These are phyloP conservation scores for Calendula officinalis DNA, from an alignment of 129 eudicot species.

Conservation along the genomic window DNA sequence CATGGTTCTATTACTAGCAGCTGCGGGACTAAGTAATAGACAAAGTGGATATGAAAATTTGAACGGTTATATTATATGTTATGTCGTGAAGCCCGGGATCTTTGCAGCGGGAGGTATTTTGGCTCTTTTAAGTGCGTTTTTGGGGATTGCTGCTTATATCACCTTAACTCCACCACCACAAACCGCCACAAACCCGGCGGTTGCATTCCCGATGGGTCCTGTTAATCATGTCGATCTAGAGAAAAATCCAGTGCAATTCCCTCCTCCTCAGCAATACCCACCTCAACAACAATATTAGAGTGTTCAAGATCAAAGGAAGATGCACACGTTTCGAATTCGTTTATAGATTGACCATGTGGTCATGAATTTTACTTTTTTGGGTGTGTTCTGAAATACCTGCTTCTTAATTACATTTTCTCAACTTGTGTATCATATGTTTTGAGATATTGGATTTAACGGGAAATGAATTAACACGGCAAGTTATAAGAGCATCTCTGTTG, in stretches of 20 bases:
- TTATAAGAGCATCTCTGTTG: too few relatives aligned
- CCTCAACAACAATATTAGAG: conserved; percentile 3
- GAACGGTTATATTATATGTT: conserved; percentile 24
- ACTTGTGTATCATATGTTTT: not conserved
- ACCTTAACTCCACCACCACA: conserved; percentile 10
- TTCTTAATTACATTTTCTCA: not conserved
- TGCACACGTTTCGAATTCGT: not conserved
- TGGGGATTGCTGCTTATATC: conserved; percentile 28
- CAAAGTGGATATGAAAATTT: conserved; percentile 12
- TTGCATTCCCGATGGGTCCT: conserved; percentile 6
- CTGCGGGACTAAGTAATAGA: conserved; percentile 13
- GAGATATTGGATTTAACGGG: too few relatives aligned
- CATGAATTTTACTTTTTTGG: not conserved
- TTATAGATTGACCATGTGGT: not conserved
- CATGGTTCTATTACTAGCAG: conserved; percentile 24
- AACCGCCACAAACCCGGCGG: conserved; percentile 1
- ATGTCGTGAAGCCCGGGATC: conserved; percentile 32
- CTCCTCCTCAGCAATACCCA: conserved; percentile 12
- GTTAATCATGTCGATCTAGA: conserved; percentile 16
- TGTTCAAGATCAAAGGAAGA: too few relatives aligned
- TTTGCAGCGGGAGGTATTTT: conserved; percentile 37
- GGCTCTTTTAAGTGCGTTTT: conserved; percentile 31
- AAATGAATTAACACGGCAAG: too few relatives aligned
- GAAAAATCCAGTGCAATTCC: conserved; percentile 5
- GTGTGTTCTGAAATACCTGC: not conserved